Base-by-base conservation (phyloP, 2,329 filamentous ascomycete genomes). In the Torrubiella hemipterigena region DNA sequence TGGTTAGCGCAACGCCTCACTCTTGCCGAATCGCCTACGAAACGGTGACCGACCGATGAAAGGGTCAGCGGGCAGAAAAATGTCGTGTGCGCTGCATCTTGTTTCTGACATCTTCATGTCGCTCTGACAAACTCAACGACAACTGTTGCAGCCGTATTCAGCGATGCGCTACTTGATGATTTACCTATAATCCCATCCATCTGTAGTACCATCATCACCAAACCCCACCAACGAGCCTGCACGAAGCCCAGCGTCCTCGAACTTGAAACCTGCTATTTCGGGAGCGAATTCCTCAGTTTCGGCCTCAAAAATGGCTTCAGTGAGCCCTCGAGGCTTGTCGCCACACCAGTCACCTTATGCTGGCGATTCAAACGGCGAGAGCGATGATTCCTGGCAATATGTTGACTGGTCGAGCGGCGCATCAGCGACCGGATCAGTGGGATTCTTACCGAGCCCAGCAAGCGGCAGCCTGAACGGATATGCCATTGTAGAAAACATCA, bases 391-490 rank as follows among this genome's bases (percentile, higher is more conserved):
- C 32, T 65, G 63, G 61, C 55, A 63, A 30, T 56, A 58, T 27
- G 46, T 63, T 36, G 54, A 60, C 35, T 52, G 54, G 34, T 44
- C 51, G 19, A 48, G 47, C 29, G 42, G 47, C 34, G 49, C 45
- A 17, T 56, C 55, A 12, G 51, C 44, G 4, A 42, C 58, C 0
- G 56, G 50, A 0, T 61, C 61, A 1, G 50, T 59, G 8, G 59
- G 55, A 13, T 64, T 69, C 37, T 49, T 65, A 13, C 58, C 62
- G 17, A 69, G 68, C 38, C 67, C 69, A 5, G 59, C 59, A 9
- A 67, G 59, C 41, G 58, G 60, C 11, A 71, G 67, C 36, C 47
- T 72, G 41, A 59, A 57, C 22, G 67, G 67, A 15, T 73, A 62
- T 49, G 57, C 55, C 10, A 48, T 71, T 26, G 48, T 71, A 28